Evolutionary conservation across 331 rosid genomes (phyloP), one percentile per base, ranked within the genome.

Genomic region (Ulmus americana): DNA sequence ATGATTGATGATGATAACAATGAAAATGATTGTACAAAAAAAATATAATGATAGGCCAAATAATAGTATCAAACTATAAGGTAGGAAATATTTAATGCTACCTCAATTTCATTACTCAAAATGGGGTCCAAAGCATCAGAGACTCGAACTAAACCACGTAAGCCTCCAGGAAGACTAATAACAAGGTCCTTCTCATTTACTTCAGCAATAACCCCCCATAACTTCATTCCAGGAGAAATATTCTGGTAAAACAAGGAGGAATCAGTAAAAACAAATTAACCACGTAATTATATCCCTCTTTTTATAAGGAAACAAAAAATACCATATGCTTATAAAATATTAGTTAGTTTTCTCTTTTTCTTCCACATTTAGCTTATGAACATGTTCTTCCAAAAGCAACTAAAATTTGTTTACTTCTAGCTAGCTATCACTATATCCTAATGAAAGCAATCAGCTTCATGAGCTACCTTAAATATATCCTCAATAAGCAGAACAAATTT

Each of bases 171-270:
- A 45, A 94, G 75, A 78, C 95, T 81, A 70, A 94, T 66, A 51
- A 89, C 91, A 45, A 89, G 84, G 69, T 94, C 98, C 74, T 85
- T 89, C 12, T 82, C 88, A 66, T 87, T 87, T 56, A 94, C 95
- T 87, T 94, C 98, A 14, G 91, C 74, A 45, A 94, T 77, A 53
- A 89, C 88, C 76, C 98, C 98, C 95, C 95, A 84, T 13, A 94
- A 77, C 77, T 90, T 94, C 95, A 89, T 94, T 76, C 95, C 96
- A 66, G 90, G 86, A 69, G 88, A 62, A 68, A 87, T 64, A 75
- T 94, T 94, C 95, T 94, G 85, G 22, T n/a, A 69, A 78, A 41
- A 45, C 48, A 46, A n/a, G 61, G 40, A 66, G 45, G 45, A 65
- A 49, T 28, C 35, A 28, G 35, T 28, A 28, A 28, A 28, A 28